phyloP scores from a whole-genome alignment of 1,284 basidiomycete genomes.

The Ceratorhiza oryzae-sativae region DNA sequence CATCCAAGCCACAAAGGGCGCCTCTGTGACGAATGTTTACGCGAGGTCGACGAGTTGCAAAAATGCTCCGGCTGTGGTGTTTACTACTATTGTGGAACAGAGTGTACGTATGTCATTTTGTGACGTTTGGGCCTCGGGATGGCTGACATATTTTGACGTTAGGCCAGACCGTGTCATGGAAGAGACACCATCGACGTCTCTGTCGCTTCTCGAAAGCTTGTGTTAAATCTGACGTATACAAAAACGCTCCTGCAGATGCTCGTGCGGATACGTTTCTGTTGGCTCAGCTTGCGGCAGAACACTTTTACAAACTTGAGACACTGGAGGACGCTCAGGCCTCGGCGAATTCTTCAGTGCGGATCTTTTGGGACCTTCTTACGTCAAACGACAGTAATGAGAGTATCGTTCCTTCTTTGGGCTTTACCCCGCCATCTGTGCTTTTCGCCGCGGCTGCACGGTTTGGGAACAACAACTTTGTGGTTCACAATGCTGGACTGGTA shows the following conservation, averaged over 20 bases:
- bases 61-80: slow-evolving; percentile 68
- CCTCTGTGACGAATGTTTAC: slow-evolving; percentile 70
- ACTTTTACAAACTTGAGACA: slow-evolving; percentile 42
- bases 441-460: slow-evolving; percentile 66
- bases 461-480: slow-evolving; percentile 76
- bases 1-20: slow-evolving; percentile 63
- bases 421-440: slow-evolving; percentile 49
- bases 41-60: slow-evolving; percentile 46
- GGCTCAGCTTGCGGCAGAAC: slow-evolving; percentile 63
- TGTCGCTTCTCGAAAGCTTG: slow-evolving; percentile 65
- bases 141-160: not conserved
- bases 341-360: slow-evolving; percentile 51
- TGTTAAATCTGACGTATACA: slow-evolving; percentile 56
- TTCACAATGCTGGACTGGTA: slow-evolving; percentile 68
- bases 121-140: not conserved
- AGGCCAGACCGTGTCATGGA: slow-evolving; percentile 76
- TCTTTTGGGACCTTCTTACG: slow-evolving; percentile 19
- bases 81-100: slow-evolving; percentile 72
- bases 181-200: slow-evolving; percentile 64
- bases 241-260: slow-evolving; percentile 59
- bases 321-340: slow-evolving; percentile 43
- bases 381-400: not conserved
- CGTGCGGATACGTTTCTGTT: slow-evolving; percentile 67
- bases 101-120: slow-evolving; percentile 57
- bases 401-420: not conserved